A percentile compares a stretch with the other conserved stretches of the same genome.
Conservation (phyloP, 176 grass and related monocot species). For the Oryza officinalis region DNA sequence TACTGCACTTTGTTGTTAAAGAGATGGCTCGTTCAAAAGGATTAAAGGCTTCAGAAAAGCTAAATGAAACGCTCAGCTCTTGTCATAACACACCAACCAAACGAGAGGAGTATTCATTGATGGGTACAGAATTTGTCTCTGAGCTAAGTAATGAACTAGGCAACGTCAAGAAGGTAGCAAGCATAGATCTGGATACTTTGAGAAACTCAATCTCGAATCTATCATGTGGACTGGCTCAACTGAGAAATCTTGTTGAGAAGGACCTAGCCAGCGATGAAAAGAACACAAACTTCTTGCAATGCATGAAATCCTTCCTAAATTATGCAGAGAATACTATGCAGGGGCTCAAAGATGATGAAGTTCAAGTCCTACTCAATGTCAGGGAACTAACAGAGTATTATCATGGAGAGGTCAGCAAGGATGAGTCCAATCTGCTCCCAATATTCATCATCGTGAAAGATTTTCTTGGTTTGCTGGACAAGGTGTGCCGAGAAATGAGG, state of each 20-base stretch:
- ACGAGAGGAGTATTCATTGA: slow-evolving; percentile 23
- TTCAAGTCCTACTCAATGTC: slow-evolving; percentile 57
- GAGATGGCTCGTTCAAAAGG: slow-evolving; percentile 70
- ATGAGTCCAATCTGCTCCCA: slow-evolving; percentile 68
- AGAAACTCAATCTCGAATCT: slow-evolving; percentile 76
- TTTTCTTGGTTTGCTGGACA: slow-evolving; percentile 79
- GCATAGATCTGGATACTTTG: slow-evolving; percentile 74
- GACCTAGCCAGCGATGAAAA: slow-evolving; percentile 29
- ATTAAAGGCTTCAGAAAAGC: slow-evolving; percentile 24
- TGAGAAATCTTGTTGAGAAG: slow-evolving; percentile 53
- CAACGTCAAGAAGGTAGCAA: slow-evolving; percentile 85
- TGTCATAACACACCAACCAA: slow-evolving; percentile 19
- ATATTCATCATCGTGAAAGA: slow-evolving; percentile 87
- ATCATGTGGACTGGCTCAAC: slow-evolving; percentile 59
- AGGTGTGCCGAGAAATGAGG: slow-evolving; percentile 62
- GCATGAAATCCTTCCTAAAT: slow-evolving; percentile 56
- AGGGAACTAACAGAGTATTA: slow-evolving; percentile 80
- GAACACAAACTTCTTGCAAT: slow-evolving; percentile 57
- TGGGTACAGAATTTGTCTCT: slow-evolving; percentile 53
- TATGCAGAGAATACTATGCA: slow-evolving; percentile 58
- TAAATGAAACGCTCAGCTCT: not conserved
- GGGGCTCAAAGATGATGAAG: slow-evolving; percentile 62
- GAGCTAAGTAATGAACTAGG: slow-evolving; percentile 69
- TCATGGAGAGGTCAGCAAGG: slow-evolving; percentile 78
- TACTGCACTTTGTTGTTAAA: slow-evolving; percentile 91